Conservation (phyloP, 23 red algal genomes). For the Gracilaria caudata region DNA sequence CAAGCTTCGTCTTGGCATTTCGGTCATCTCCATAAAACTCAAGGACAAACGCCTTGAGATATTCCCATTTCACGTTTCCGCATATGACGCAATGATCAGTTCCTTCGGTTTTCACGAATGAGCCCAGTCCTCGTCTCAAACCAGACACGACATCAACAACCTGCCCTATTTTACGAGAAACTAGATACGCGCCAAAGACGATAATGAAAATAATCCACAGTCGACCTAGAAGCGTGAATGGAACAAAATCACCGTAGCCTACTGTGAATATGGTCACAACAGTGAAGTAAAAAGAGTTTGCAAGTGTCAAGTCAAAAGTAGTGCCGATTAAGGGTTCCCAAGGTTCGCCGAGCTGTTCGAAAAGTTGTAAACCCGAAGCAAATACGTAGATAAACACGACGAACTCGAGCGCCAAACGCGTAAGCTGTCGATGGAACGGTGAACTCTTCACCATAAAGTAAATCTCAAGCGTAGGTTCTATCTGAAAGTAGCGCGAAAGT, state of each 20-base stretch:
- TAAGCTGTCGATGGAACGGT: conserved; percentile 44
- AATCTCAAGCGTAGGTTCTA: conserved; percentile 62
- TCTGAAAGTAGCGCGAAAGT: conserved; percentile 58
- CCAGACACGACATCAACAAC: conserved; percentile 70
- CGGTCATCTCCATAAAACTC: conserved; percentile 70
- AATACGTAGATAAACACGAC: conserved; percentile 80
- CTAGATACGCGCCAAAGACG: conserved; percentile 77
- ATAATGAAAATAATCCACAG: conserved; percentile 81
- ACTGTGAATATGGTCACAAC: conserved; percentile 81
- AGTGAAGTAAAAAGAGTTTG: conserved; percentile 83
- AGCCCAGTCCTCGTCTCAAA: conserved; percentile 60
- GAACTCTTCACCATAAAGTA: conserved; percentile 58
- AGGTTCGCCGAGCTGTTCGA: conserved; percentile 71
- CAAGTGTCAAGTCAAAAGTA: conserved; percentile 71
- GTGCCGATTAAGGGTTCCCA: conserved; percentile 55
- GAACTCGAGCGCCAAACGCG: conserved; percentile 61
- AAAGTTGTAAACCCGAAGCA: conserved; percentile 72
- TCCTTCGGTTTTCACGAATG: conserved; percentile 69
- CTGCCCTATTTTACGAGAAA: conserved; percentile 58
- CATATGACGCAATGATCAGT: conserved; percentile 70
- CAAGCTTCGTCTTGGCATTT: conserved; percentile 56
- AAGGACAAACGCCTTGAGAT: conserved; percentile 65
- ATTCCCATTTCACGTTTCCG: conserved; percentile 84
- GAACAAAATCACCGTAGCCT: conserved; percentile 87
- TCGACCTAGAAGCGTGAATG: conserved; percentile 75